phyloP scores from a whole-genome alignment of 1,284 basidiomycete genomes.

The Veloporphyrellus conicus region DNA sequence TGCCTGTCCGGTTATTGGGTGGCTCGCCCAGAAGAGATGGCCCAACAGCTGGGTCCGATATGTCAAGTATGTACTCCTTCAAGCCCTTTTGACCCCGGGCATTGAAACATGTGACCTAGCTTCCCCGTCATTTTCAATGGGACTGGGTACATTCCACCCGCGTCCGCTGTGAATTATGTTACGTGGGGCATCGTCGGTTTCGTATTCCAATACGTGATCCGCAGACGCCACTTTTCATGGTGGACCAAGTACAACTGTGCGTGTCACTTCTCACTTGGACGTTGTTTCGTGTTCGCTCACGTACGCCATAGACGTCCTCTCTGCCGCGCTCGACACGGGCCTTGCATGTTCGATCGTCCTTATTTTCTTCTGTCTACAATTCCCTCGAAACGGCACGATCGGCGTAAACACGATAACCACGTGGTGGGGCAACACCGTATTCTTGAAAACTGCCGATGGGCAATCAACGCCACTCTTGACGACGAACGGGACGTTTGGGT shows the following conservation, averaged over 20 bases:
- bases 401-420: slow-evolving; percentile 38
- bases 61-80: slow-evolving; percentile 36
- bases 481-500: slow-evolving; percentile 27
- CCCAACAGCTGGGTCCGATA: slow-evolving; percentile 45
- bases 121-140: slow-evolving; percentile 55
- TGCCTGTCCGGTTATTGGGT: slow-evolving; percentile 40
- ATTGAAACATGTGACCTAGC: slow-evolving; percentile 19
- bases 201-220: slow-evolving; percentile 53
- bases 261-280: not conserved
- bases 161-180: slow-evolving; percentile 44
- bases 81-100: too few species aligned
- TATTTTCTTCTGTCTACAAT: slow-evolving; percentile 49
- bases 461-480: slow-evolving; percentile 25
- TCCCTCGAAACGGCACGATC: slow-evolving; percentile 42
- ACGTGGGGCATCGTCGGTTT: slow-evolving; percentile 50
- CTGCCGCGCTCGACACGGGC: slow-evolving; percentile 50
- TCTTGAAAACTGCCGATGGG: slow-evolving; percentile 40
- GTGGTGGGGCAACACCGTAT: slow-evolving; percentile 57
- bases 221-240: slow-evolving; percentile 48
- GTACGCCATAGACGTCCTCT: slow-evolving; percentile 39
- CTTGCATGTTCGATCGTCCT: slow-evolving; percentile 43
- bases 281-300: not conserved
- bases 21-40: slow-evolving; percentile 38
- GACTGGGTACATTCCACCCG: slow-evolving; percentile 49
- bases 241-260: slow-evolving; percentile 55